phyloP scores from a whole-genome alignment of 345 rosid genomes.

The Dipteronia dyeriana region DNA sequence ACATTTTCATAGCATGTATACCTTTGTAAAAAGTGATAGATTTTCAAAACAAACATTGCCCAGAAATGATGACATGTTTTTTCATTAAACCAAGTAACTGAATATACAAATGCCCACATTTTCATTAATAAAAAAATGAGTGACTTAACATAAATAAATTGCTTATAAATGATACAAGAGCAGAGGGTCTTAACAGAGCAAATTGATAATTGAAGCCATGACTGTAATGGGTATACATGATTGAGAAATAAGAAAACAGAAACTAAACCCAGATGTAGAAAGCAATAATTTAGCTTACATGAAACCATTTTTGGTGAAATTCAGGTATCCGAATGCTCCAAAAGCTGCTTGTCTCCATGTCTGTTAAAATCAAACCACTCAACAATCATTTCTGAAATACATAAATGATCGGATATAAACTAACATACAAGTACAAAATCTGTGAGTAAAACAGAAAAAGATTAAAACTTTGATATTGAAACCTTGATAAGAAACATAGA shows the following conservation, averaged over 20 bases:
- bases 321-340: slow-evolving; percentile 71
- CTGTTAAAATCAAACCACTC: slow-evolving; percentile 27
- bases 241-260: background rate
- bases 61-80: background rate
- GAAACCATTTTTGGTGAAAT: slow-evolving; percentile 83
- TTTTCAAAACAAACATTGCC: background rate
- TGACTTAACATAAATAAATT: no score
- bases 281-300: slow-evolving; percentile 45
- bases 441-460: background rate
- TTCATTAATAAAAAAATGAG: no score
- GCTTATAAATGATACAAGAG: no score
- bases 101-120: no score
- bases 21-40: background rate
- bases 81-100: no score
- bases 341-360: slow-evolving; percentile 81
- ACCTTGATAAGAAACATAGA: slow-evolving; percentile 79
- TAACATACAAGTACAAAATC: no score
- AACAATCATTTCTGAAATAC: background rate
- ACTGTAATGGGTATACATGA: background rate
- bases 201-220: no score
- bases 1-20: background rate
- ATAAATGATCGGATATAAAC: background rate
- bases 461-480: background rate
- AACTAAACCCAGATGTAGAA: slow-evolving; percentile 1
- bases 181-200: no score